Conservation (phyloP, 805 yeast genomes). For the Clavispora santaluciae region DNA sequence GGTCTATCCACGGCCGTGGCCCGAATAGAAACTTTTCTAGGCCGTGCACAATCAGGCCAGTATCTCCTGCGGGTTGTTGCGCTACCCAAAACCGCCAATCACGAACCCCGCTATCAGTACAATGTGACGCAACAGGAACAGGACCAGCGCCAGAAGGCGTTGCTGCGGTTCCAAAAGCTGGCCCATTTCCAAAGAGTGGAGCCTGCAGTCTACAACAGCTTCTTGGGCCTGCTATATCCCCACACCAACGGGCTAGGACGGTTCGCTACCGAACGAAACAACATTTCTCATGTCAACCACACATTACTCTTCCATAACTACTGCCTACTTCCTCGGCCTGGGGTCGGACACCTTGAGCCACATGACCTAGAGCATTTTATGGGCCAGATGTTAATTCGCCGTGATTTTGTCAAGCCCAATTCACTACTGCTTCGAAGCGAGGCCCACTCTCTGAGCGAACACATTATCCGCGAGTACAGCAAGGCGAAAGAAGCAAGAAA, state of each 20-base stretch:
- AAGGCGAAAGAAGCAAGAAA: conserved; percentile 17
- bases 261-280: background rate
- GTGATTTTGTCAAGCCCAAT: conserved; percentile 26
- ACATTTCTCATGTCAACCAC: conserved; percentile 20
- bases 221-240: conserved; percentile 11
- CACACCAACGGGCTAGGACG: conserved; percentile 4
- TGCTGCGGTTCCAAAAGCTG: conserved; percentile 6
- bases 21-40: background rate
- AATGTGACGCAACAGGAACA: background rate
- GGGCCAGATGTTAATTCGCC: conserved; percentile 16
- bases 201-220: background rate
- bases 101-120: background rate
- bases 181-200: conserved; percentile 5
- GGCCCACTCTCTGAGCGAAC: conserved; percentile 1
- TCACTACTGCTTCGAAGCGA: conserved; percentile 11
- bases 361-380: conserved; percentile 27
- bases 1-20: background rate
- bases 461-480: conserved; percentile 12
- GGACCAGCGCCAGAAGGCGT: background rate
- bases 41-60: conserved; percentile 3
- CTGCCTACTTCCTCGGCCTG: conserved; percentile 23
- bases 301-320: conserved; percentile 21
- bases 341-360: conserved; percentile 20
- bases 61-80: conserved; percentile 6
- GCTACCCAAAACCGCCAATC: background rate